These are phyloP conservation scores for Penicillium paxilli DNA, from an alignment of 495 filamentous ascomycete species.

Conservation along the genomic window DNA sequence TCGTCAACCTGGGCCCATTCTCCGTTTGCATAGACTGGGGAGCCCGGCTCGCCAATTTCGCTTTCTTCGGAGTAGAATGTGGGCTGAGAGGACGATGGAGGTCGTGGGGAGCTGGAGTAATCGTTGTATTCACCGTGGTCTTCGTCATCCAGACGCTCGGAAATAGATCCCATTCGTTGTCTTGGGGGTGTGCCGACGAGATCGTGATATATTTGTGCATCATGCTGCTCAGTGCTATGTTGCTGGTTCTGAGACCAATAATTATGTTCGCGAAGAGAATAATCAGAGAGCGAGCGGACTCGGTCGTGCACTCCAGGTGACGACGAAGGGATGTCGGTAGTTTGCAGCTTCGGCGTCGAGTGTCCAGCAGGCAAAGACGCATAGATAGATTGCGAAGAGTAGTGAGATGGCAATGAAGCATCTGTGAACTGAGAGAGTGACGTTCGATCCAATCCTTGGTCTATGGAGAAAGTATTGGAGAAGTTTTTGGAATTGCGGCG, in stretches of 20 bases:
- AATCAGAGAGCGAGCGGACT: slow-evolving; percentile 25
- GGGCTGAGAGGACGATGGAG: slow-evolving; percentile 22
- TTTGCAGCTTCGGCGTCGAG: slow-evolving; percentile 18
- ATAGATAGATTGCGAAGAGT: slow-evolving; percentile 23
- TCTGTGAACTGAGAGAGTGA: slow-evolving; percentile 31
- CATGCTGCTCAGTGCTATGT: slow-evolving; percentile 3
- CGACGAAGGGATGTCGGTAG: slow-evolving; percentile 19
- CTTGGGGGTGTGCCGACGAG: slow-evolving; percentile 19
- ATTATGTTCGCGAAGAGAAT: slow-evolving; percentile 15
- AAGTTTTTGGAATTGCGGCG: slow-evolving; percentile 28
- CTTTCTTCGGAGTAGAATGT: slow-evolving; percentile 24
- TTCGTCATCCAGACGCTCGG: slow-evolving; percentile 21
- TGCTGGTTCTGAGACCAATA: slow-evolving; percentile 16
- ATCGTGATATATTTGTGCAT: slow-evolving; percentile 14
- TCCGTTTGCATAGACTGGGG: slow-evolving; percentile 34
- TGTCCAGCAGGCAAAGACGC: slow-evolving; percentile 8
- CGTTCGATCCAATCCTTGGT: slow-evolving; percentile 20
- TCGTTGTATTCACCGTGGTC: slow-evolving; percentile 13
- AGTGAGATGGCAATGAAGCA: slow-evolving; percentile 29
- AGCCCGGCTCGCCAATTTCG: slow-evolving; percentile 41
- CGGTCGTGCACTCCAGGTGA: slow-evolving; percentile 23
- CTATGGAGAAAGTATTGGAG: slow-evolving; percentile 13
- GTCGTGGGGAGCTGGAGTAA: slow-evolving; percentile 12
- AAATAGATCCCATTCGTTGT: slow-evolving; percentile 31
- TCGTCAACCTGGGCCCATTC: slow-evolving; percentile 27